Percentiles rank a stretch among this genome's conserved stretches.
These are phyloP conservation scores for Brassica cretica DNA, from an alignment of 345 rosid species.

Conservation along the genomic window DNA sequence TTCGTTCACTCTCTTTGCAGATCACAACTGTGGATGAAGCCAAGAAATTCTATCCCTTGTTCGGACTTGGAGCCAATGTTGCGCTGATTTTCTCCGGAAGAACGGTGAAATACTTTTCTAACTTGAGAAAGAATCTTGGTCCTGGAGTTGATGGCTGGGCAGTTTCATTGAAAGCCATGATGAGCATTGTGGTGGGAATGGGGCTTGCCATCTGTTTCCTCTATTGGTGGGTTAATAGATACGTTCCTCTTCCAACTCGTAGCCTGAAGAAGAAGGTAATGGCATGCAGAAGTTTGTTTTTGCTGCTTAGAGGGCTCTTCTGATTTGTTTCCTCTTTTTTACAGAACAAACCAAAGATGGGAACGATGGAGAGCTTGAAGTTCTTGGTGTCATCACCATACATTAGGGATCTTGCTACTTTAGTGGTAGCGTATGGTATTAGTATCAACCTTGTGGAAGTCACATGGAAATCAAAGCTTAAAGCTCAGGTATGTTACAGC, in stretches of 20 bases:
- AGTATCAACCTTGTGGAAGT: slow-evolving; percentile 98
- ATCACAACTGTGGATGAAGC: slow-evolving; percentile 98
- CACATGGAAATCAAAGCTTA: slow-evolving; percentile 98
- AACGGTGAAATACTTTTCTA: slow-evolving; percentile 93
- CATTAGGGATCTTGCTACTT: slow-evolving; percentile 90
- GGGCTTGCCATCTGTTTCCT: slow-evolving; percentile 76
- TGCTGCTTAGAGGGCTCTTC: slow-evolving; percentile 5
- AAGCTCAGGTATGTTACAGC: slow-evolving; percentile 76
- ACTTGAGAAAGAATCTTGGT: slow-evolving; percentile 77
- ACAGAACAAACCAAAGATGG: slow-evolving; percentile 93
- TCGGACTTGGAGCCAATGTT: slow-evolving; percentile 94
- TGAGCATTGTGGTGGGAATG: slow-evolving; percentile 93
- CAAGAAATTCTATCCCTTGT: slow-evolving; percentile 87
- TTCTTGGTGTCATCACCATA: slow-evolving; percentile 87
- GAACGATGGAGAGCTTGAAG: slow-evolving; percentile 95
- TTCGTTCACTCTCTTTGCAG: slow-evolving; percentile 47
- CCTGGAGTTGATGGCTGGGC: slow-evolving; percentile 99
- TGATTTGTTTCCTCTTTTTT: slow-evolving; percentile 5
- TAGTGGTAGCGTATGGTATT: slow-evolving; percentile 98
- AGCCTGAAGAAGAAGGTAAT: slow-evolving; percentile 96
- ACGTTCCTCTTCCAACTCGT: slow-evolving; percentile 79
- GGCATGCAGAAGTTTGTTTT: background rate
- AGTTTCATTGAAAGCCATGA: slow-evolving; percentile 88
- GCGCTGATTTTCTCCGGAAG: slow-evolving; percentile 94
- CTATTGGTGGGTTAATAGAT: slow-evolving; percentile 93